A percentile compares a stretch with the other conserved stretches of the same genome.
Conservation (phyloP, 2,329 filamentous ascomycete species). For the Sporothrix brunneoviolacea region DNA sequence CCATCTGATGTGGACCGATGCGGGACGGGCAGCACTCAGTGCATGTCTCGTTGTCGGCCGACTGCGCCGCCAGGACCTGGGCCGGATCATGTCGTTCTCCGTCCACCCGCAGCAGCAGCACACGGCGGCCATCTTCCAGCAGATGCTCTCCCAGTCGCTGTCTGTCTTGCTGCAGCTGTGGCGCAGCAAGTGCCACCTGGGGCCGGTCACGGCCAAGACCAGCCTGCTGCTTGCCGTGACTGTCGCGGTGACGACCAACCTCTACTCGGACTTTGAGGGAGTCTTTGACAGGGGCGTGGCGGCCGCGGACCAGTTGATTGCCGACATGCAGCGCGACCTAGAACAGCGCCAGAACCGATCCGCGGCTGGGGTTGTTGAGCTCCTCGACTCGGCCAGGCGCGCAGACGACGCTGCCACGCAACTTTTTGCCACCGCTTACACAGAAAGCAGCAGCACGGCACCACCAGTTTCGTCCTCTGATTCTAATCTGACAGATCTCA, state of each 20-base stretch:
- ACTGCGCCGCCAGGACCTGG: slow-evolving; percentile 8
- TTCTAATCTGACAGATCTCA: no score
- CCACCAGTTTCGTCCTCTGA: not conserved
- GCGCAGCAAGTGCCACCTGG: slow-evolving; percentile 8
- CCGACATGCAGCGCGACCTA: not conserved
- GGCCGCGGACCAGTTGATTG: slow-evolving; percentile 1
- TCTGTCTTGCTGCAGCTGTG: not conserved
- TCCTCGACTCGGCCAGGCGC: not conserved
- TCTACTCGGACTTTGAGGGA: not conserved
- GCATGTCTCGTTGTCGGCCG: slow-evolving; percentile 8
- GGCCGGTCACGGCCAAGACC: slow-evolving; percentile 11
- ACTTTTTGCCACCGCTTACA: not conserved
- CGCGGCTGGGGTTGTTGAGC: not conserved
- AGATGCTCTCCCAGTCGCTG: not conserved
- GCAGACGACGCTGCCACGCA: not conserved
- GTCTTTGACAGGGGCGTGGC: slow-evolving; percentile 2
- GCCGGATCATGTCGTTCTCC: slow-evolving; percentile 3
- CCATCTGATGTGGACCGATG: slow-evolving; percentile 12
- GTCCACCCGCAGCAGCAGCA: slow-evolving; percentile 1
- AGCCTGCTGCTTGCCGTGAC: slow-evolving; percentile 10
- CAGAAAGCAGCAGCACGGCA: not conserved
- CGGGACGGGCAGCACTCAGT: slow-evolving; percentile 5
- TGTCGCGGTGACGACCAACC: slow-evolving; percentile 1
- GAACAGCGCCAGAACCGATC: not conserved
- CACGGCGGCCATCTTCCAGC: slow-evolving; percentile 5